A percentile compares a stretch with the other conserved stretches of the same genome.
phyloP scores from a whole-genome alignment of 768 basidiomycete species.

The Boletus rubescentipes region DNA sequence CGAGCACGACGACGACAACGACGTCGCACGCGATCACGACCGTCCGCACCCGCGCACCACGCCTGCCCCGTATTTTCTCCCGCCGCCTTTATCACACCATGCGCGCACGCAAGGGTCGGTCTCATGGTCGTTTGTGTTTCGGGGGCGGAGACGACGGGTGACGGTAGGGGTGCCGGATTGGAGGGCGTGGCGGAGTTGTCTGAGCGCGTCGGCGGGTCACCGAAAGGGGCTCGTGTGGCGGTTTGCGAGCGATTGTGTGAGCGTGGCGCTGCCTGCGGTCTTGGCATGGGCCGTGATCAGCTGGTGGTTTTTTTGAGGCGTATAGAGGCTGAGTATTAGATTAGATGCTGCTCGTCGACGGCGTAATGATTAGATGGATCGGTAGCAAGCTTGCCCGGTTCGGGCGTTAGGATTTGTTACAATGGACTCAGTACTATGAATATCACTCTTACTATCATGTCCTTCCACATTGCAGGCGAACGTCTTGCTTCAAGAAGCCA shows the following conservation, averaged over 20 bases:
- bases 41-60: background rate
- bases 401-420: background rate
- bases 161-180: constrained; percentile 43
- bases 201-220: constrained; percentile 11
- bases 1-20: constrained; percentile 14
- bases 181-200: constrained; percentile 17
- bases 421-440: background rate
- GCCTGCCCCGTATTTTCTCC: constrained; percentile 36
- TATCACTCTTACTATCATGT: background rate
- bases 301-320: constrained; percentile 31
- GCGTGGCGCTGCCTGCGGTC: constrained; percentile 29
- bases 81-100: constrained; percentile 33
- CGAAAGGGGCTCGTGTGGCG: constrained; percentile 32
- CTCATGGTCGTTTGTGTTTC: constrained; percentile 55
- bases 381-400: background rate
- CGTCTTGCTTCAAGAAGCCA: too few species aligned
- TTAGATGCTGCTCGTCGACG: background rate
- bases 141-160: constrained; percentile 55
- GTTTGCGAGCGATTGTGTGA: constrained; percentile 39
- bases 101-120: constrained; percentile 28
- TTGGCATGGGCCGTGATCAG: constrained; percentile 24
- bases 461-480: too few species aligned
- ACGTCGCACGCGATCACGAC: background rate
- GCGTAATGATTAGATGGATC: constrained; percentile 3
- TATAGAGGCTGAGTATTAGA: background rate